Conservation (phyloP, 2,329 filamentous ascomycete species). For the Trichoderma citrinoviride region DNA sequence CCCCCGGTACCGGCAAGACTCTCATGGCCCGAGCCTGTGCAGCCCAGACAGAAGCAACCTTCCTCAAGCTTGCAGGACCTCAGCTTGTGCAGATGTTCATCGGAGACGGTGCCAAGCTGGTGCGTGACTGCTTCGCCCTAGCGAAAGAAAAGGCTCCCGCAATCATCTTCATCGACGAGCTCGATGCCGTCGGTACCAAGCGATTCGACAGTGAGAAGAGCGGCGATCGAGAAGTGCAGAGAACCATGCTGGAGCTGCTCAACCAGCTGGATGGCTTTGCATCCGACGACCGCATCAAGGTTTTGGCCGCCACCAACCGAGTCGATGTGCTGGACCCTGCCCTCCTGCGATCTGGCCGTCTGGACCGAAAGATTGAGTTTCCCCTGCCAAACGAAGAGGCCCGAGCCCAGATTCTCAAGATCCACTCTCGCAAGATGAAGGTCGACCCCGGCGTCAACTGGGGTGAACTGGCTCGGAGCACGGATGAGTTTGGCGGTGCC, state of each 20-base stretch:
- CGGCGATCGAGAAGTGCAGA: slow-evolving; percentile 94
- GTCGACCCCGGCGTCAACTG: slow-evolving; percentile 93
- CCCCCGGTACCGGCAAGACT: slow-evolving; percentile 86
- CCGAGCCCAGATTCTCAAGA: slow-evolving; percentile 92
- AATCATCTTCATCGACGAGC: slow-evolving; percentile 99
- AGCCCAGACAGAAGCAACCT: slow-evolving; percentile 96
- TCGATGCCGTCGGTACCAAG: slow-evolving; percentile 97
- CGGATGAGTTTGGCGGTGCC: slow-evolving; percentile 96
- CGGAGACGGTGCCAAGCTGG: slow-evolving; percentile 94
- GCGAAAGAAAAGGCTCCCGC: slow-evolving; percentile 98
- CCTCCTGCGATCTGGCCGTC: slow-evolving; percentile 82
- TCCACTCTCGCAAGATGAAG: slow-evolving; percentile 98
- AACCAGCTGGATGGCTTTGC: slow-evolving; percentile 99
- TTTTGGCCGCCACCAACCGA: slow-evolving; percentile 90
- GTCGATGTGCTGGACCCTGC: slow-evolving; percentile 92
- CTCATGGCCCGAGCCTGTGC: slow-evolving; percentile 93
- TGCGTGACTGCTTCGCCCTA: slow-evolving; percentile 94
- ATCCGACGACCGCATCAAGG: slow-evolving; percentile 94
- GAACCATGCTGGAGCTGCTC: slow-evolving; percentile 97
- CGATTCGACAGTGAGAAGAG: slow-evolving; percentile 98
- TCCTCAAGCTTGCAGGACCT: slow-evolving; percentile 95
- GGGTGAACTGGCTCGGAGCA: slow-evolving; percentile 91
- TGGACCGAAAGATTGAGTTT: slow-evolving; percentile 98
- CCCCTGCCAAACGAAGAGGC: slow-evolving; percentile 97
- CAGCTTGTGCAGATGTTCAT: slow-evolving; percentile 99